phyloP scores from a whole-genome alignment of 192 early-diverging fungal species.

The Gonapodya sp. region DNA sequence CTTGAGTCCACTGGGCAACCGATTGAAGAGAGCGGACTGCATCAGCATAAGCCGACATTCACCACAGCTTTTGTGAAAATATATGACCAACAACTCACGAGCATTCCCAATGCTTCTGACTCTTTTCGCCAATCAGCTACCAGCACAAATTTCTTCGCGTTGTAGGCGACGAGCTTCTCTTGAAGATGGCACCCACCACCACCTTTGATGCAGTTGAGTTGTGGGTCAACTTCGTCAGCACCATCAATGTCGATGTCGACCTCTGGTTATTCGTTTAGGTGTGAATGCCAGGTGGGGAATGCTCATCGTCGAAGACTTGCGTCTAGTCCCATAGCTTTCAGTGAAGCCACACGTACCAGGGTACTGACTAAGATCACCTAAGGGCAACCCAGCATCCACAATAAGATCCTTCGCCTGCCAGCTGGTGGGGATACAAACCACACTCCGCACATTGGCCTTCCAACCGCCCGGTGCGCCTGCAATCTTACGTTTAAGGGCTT shows the following conservation, averaged over 20 bases:
- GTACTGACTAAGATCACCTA: slow-evolving; percentile 53
- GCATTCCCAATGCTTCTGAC: slow-evolving; percentile 58
- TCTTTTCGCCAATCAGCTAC: slow-evolving; percentile 88
- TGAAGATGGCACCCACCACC: slow-evolving; percentile 89
- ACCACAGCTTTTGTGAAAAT: too few species aligned
- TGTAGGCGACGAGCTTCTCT: slow-evolving; percentile 85
- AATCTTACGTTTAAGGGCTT: background rate
- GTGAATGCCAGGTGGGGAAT: too few species aligned
- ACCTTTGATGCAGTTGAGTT: slow-evolving; percentile 89
- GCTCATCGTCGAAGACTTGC: too few species aligned
- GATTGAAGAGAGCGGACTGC: background rate
- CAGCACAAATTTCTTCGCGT: slow-evolving; percentile 70
- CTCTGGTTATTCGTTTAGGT: background rate
- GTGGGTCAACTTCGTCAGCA: slow-evolving; percentile 70
- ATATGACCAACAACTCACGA: slow-evolving; percentile 27
- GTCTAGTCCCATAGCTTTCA: too few species aligned
- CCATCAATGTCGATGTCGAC: slow-evolving; percentile 89
- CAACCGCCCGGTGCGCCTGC: slow-evolving; percentile 38
- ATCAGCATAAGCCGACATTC: background rate
- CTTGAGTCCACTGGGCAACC: slow-evolving; percentile 63
- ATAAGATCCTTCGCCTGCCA: slow-evolving; percentile 87
- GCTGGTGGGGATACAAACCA: slow-evolving; percentile 83
- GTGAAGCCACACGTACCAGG: too few species aligned
- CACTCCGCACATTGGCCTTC: slow-evolving; percentile 43
- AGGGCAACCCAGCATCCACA: slow-evolving; percentile 65